These are phyloP conservation scores for Biscutella laevigata DNA, from an alignment of 441 rosid species.

Conservation along the genomic window DNA sequence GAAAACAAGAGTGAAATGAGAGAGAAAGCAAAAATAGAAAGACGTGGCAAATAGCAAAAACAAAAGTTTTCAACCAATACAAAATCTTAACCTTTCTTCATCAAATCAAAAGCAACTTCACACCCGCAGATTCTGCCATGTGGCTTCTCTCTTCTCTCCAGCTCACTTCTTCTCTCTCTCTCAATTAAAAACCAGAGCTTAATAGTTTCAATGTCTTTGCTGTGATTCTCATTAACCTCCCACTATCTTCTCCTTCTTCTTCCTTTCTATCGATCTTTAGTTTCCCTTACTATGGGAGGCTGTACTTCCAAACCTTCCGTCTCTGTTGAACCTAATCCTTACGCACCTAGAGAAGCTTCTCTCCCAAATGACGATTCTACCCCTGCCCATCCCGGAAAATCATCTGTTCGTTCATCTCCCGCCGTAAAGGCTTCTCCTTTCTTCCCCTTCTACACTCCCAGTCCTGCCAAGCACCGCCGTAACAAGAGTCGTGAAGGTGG, in stretches of 20 bases:
- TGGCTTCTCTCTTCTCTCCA: conserved; percentile 32
- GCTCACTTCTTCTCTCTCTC: conserved; percentile 22
- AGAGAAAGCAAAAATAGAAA: conserved; percentile 6
- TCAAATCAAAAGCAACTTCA: conserved; percentile 18
- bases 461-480: conserved; percentile 50
- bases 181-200: conserved; percentile 2
- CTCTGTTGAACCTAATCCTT: conserved; percentile 55
- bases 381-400: conserved; percentile 28
- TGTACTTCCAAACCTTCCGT: conserved; percentile 65
- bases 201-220: conserved; percentile 26
- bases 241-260: neutral
- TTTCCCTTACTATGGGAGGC: conserved; percentile 39
- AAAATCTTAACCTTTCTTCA: conserved; percentile 14
- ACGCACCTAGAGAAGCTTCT: conserved; percentile 33
- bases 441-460: conserved; percentile 67
- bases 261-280: neutral
- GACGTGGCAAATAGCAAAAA: conserved; percentile 31
- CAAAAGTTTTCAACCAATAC: conserved; percentile 19
- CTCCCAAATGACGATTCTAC: conserved; percentile 29
- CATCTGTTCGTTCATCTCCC: conserved; percentile 29
- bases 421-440: conserved; percentile 45
- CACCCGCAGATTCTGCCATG: conserved; percentile 32
- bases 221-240: conserved; percentile 20
- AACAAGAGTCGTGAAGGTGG: conserved; percentile 36
- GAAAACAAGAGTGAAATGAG: neutral